Conservation (phyloP, 2,329 filamentous ascomycete species). For the Monilinia polystroma region DNA sequence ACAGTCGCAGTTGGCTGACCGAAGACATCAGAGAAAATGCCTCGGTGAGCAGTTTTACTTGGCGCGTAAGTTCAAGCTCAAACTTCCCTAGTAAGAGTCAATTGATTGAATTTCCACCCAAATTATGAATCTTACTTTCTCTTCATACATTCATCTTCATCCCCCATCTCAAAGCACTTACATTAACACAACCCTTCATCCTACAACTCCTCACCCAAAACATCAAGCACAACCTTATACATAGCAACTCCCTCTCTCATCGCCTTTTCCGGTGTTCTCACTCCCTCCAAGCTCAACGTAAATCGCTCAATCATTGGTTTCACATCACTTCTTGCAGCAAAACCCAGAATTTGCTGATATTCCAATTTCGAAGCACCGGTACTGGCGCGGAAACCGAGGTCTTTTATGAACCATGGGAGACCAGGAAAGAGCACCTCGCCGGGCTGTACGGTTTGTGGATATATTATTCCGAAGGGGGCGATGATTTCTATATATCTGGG, state of each 20-base stretch:
- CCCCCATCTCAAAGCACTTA: too few species aligned
- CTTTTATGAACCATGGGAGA: conserved; percentile 32
- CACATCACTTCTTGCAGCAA: conserved; percentile 56
- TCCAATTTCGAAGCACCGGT: conserved; percentile 41
- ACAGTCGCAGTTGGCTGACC: too few species aligned
- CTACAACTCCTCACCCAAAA: not conserved
- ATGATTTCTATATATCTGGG: conserved; percentile 58
- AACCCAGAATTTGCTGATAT: conserved; percentile 59
- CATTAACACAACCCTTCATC: too few species aligned
- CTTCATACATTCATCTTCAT: too few species aligned
- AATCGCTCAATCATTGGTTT: conserved; percentile 47
- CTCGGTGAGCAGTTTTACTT: too few species aligned
- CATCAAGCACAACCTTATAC: conserved; percentile 28
- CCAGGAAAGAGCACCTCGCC: conserved; percentile 37
- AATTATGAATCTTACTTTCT: too few species aligned
- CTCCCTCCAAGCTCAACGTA: conserved; percentile 27
- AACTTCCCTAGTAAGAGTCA: too few species aligned
- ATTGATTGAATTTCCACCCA: too few species aligned
- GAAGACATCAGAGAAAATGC: too few species aligned
- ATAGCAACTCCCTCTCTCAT: conserved; percentile 24
- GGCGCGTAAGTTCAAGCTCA: too few species aligned
- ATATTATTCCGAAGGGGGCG: conserved; percentile 56
- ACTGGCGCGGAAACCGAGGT: conserved; percentile 35
- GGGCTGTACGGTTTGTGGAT: conserved; percentile 65
- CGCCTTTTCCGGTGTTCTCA: conserved; percentile 26